Conservation (phyloP, 495 filamentous ascomycete species). For the Penicillium herquei region DNA sequence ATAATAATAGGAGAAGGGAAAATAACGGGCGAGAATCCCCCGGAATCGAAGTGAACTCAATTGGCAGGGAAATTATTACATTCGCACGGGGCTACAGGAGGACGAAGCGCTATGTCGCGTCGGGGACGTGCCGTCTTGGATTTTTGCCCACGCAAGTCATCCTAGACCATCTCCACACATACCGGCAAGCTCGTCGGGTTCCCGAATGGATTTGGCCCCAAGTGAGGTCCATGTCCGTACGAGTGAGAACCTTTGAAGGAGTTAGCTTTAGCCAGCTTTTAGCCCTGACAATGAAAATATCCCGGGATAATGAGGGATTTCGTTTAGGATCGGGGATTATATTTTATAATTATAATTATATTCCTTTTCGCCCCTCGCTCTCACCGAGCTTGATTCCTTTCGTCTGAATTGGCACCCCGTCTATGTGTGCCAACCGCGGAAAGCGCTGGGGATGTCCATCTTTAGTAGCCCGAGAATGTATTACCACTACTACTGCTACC, state of each 20-base stretch:
- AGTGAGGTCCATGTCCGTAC: background rate
- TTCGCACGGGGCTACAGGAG: constrained; percentile 33
- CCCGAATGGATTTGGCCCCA: constrained; percentile 18
- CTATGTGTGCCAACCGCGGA: constrained; percentile 18
- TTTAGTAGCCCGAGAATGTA: constrained; percentile 4
- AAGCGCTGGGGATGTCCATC: constrained; percentile 20
- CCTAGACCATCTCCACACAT: background rate
- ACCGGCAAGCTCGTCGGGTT: constrained; percentile 12
- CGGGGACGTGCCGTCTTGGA: background rate
- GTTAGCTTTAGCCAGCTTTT: no score
- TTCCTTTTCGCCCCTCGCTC: background rate
- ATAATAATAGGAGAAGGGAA: background rate
- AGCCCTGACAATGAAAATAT: no score
- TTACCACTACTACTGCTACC: background rate
- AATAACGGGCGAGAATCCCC: constrained; percentile 26
- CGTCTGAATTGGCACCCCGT: constrained; percentile 1
- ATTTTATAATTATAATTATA: no score
- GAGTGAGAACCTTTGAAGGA: no score
- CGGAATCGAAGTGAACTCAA: constrained; percentile 30
- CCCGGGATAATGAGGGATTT: no score
- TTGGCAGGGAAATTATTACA: constrained; percentile 5
- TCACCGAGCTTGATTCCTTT: background rate
- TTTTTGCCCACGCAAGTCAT: background rate
- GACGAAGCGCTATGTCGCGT: constrained; percentile 24
- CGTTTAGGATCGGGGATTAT: background rate